Conservation (phyloP, 768 basidiomycete species). For the Lactifluus volemus region DNA sequence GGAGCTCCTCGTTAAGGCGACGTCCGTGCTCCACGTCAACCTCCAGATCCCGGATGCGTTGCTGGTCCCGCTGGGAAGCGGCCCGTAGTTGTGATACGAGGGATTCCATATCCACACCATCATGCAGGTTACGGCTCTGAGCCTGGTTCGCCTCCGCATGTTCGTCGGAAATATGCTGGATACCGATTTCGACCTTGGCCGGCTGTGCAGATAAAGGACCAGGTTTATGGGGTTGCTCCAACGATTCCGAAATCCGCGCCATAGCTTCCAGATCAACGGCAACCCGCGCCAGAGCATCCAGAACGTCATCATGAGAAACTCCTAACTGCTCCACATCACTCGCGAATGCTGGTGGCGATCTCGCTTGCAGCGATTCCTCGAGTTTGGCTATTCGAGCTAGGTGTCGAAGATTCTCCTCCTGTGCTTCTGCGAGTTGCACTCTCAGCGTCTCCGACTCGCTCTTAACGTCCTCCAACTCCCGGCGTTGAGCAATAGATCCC, state of each 20-base stretch:
- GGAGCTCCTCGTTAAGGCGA: conserved; percentile 7
- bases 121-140: neutral
- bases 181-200: neutral
- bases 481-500: conserved; percentile 4
- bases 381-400: conserved; percentile 13
- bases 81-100: neutral
- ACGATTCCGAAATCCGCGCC: neutral
- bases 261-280: conserved; percentile 4
- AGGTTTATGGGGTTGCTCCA: neutral
- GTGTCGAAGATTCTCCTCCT: conserved; percentile 4
- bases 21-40: conserved; percentile 1
- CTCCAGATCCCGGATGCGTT: conserved; percentile 10
- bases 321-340: neutral
- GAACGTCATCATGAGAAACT: conserved; percentile 4
- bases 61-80: conserved; percentile 1
- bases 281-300: conserved; percentile 7
- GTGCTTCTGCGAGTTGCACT: neutral
- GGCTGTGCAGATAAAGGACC: neutral
- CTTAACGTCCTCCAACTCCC: conserved; percentile 7
- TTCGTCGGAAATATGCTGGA: neutral
- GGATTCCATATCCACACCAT: neutral
- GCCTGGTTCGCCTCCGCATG: neutral
- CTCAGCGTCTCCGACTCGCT: conserved; percentile 5
- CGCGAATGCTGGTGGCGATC: neutral
- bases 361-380: conserved; percentile 2